Evolutionary conservation across 352 stramenopile species (phyloP).

Genomic region (Phytophthora pinifolia): DNA sequence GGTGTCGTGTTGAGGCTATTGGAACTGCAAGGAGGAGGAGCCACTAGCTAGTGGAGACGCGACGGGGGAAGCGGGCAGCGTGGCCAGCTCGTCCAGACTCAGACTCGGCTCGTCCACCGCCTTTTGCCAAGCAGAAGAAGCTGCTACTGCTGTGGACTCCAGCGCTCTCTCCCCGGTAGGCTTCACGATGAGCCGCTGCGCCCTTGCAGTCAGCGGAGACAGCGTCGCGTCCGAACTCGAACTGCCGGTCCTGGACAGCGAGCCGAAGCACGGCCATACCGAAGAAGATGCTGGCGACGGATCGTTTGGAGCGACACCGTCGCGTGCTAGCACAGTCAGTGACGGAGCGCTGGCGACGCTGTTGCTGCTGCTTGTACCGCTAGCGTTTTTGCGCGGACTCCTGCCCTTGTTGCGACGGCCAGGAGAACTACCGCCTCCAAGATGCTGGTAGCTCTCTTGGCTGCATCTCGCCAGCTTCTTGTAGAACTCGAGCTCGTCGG

Average conservation of each 20-base stretch:
- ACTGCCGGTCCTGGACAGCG: slow-evolving; percentile 14
- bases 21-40: slow-evolving; percentile 11
- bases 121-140: slow-evolving; percentile 9
- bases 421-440: slow-evolving; percentile 20
- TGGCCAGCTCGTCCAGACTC: slow-evolving; percentile 2
- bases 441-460: slow-evolving; percentile 38
- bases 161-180: slow-evolving; percentile 22
- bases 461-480: slow-evolving; percentile 73
- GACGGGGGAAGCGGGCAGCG: slow-evolving; percentile 10
- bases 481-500: slow-evolving; percentile 82
- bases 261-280: slow-evolving; percentile 18
- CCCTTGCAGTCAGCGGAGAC: slow-evolving; percentile 29
- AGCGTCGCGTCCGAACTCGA: slow-evolving; percentile 12
- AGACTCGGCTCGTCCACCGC: background rate
- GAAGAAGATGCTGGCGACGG: slow-evolving; percentile 4
- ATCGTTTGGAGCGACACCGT: slow-evolving; percentile 2
- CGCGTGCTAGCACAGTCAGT: slow-evolving; percentile 2
- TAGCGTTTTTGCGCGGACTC: slow-evolving; percentile 24
- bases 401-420: slow-evolving; percentile 29
- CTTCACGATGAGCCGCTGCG: slow-evolving; percentile 46
- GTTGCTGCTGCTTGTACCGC: slow-evolving; percentile 3
- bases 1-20: slow-evolving; percentile 6
- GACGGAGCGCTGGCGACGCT: slow-evolving; percentile 7
- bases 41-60: background rate
- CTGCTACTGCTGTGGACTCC: slow-evolving; percentile 12